Evolutionary conservation across 768 basidiomycete genomes (phyloP), one percentile per base, ranked within the genome.

Genomic region (Trametopsis cervina): DNA sequence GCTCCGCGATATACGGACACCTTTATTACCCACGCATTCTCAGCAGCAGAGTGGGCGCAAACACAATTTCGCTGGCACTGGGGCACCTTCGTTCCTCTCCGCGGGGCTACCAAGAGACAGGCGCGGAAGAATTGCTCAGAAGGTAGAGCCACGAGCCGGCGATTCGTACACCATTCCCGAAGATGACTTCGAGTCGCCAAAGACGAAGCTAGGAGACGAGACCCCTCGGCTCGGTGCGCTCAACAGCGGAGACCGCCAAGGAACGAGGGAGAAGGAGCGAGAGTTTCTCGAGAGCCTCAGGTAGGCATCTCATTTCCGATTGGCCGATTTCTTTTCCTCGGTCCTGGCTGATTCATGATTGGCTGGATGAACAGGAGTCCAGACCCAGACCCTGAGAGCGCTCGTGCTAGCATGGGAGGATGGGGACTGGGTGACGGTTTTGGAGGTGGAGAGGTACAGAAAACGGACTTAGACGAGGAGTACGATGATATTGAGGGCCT

Each of bases 41-140:
- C 50, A 54, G 38, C 33, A 47, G 49, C 26, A 50, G 44, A 47
- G 55, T 43, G 40, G 48, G 51, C n/a, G 39, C 36, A 40, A 37
- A 26, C 57, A 39, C 45, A 45, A 56, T 61, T 40, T 46, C 20
- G 40, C 38, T 20, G 50, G 44, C 20, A 48, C 63, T 35, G 38
- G 54, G 67, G 25, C 82, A 0, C 81, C 83, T 0, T 83, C 77
- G 39, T 89, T 90, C 67, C 67, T 89, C 21, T 81, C 82, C 4
- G 84, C 79, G 2, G 83, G 81, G 5, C 67, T 77, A 10, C 89
- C 89, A 20, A 75, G 89, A 44, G 89, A 91, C 61, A 72, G 89
- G 20, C 72, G 89, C 27, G 89, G 89, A 10, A 76, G 88, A 18
- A 81, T 90, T 49, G 85, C 80, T 17, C 71, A 73, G 51, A 77